Conservation (phyloP, 345 rosid species). For the Euphorbia peplus region DNA sequence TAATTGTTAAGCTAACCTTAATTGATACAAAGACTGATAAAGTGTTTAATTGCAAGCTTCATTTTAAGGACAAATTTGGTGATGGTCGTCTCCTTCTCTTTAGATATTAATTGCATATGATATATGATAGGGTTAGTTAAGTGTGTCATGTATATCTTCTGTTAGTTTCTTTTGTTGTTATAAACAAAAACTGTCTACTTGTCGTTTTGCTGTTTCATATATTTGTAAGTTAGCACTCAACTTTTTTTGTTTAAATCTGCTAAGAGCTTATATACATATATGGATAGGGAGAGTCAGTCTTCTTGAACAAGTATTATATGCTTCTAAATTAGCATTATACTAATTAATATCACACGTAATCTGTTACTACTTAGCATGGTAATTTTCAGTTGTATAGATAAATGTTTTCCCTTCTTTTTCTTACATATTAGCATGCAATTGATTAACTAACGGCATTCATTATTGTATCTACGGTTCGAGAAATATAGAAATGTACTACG, state of each 20-base stretch:
- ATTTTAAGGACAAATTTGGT: slow-evolving; percentile 32
- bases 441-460: no score
- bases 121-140: slow-evolving; percentile 9
- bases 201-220: slow-evolving; percentile 11
- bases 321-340: neutral
- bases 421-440: no score
- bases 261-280: neutral
- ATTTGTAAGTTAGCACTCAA: neutral
- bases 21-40: no score
- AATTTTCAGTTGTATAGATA: no score
- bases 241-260: neutral
- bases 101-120: slow-evolving; percentile 13
- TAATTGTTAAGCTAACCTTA: no score
- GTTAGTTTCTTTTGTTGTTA: slow-evolving; percentile 1
- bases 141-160: slow-evolving; percentile 2
- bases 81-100: slow-evolving; percentile 16
- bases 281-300: neutral
- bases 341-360: neutral
- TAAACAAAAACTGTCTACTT: neutral
- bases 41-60: no score
- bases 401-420: no score
- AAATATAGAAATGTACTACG: no score
- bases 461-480: no score
- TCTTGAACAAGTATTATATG: neutral
- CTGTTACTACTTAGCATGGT: no score